Percentiles rank a stretch among this genome's conserved stretches.
phyloP scores from a whole-genome alignment of 202 grass and related monocot species.

The Cymbopogon flexuosus region DNA sequence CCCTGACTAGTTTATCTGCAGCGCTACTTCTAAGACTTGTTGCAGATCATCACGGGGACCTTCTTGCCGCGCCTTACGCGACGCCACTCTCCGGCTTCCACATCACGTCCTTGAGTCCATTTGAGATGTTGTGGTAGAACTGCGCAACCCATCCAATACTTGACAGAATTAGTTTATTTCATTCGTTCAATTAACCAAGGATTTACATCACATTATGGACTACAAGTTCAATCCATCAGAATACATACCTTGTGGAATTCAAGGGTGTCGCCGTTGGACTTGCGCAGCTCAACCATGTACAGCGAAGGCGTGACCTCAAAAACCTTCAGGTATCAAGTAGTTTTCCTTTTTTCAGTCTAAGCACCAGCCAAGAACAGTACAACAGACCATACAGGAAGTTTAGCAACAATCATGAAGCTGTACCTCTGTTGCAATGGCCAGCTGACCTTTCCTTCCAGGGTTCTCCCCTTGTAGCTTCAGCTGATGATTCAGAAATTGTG shows the following conservation, averaged over 20 bases:
- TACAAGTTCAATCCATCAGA: neutral
- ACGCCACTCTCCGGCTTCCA: too few species aligned
- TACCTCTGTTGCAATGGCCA: constrained; percentile 92
- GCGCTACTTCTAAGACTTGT: too few species aligned
- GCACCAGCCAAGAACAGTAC: neutral
- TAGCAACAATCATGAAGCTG: neutral
- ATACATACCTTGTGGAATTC: constrained; percentile 79
- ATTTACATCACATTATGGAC: neutral
- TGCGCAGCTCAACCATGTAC: constrained; percentile 90
- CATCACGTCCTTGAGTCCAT: too few species aligned
- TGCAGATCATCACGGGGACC: too few species aligned
- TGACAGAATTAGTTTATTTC: neutral
- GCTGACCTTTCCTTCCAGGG: constrained; percentile 87
- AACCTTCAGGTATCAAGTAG: constrained; percentile 41
- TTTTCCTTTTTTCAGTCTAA: neutral
- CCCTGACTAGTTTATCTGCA: too few species aligned
- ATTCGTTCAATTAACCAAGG: neutral
- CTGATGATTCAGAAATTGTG: constrained; percentile 46
- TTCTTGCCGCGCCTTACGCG: too few species aligned
- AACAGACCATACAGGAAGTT: neutral
- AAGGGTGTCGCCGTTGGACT: constrained; percentile 82
- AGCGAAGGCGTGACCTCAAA: constrained; percentile 89
- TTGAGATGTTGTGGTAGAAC: too few species aligned
- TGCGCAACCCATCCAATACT: too few species aligned
- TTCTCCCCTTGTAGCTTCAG: constrained; percentile 89